Base-by-base conservation (phyloP, 75 land plant genomes). In the Cupressus sempervirens region DNA sequence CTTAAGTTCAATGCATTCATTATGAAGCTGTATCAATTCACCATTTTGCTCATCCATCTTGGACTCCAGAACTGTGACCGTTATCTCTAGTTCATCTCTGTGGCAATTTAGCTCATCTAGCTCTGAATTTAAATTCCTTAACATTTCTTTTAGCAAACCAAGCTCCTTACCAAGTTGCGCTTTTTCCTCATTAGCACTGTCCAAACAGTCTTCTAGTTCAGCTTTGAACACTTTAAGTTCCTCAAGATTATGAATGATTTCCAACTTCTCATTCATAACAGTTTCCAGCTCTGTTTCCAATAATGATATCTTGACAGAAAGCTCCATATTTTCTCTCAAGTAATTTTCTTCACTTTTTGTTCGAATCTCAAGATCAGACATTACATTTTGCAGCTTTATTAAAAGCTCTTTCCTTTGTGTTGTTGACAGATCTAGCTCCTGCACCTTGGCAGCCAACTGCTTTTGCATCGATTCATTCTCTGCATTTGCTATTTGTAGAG, bases 281-380 rank as follows among this genome's bases (percentile, higher is more conserved):
- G 58, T 75, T 50, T 89, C 86, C 16, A 88, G 35, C 23, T 90
- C 89, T 50, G 88, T 56, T 81, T 58, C 88, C 68, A 88, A 23
- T 11, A 86, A 84, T 54, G 85, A 82, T 46, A 90, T 82, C 80
- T 10, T 68, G 16, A 50, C 29, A 6, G 67, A 41, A 43, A 92
- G 73, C 20, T 18, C 70, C 35, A 83, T 70, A 83, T 86, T 92
- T 77, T 80, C 86, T 79, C 91, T 90, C 9, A 81, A 53, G 32
- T 87, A 80, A 73, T 83, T 82, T 52, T 88, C 88, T 82, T 93
- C 94, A 72, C 86, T 87, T 81, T 93, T 93, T 82, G 89, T 93
- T 81, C 89, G 34, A 26, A 52, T 86, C 84, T 93, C 94, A 79
- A 91, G 38, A 56, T 93, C 91, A 88, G 89, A 87, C 84, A 90